phyloP scores from a whole-genome alignment of 768 basidiomycete species.

The Russula sp. region DNA sequence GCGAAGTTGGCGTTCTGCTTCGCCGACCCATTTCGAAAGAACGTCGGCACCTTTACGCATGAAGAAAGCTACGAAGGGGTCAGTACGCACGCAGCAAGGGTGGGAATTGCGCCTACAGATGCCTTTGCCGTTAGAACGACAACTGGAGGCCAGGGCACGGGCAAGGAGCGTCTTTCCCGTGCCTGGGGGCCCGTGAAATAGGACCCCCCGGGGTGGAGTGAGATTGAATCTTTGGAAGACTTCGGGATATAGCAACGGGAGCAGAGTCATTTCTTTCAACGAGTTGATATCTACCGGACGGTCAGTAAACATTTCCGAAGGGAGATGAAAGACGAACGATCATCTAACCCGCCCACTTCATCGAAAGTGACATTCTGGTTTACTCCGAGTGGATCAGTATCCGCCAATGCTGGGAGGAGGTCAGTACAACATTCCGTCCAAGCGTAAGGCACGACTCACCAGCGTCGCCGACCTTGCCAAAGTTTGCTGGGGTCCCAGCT shows the following conservation, averaged over 20 bases:
- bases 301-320: constrained; percentile 7
- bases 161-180: constrained; percentile 96
- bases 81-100: not conserved
- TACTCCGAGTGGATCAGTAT: constrained; percentile 93
- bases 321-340: constrained; percentile 53
- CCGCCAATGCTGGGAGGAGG: constrained; percentile 65
- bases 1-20: constrained; percentile 93
- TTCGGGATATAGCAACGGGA: constrained; percentile 94
- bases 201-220: constrained; percentile 92
- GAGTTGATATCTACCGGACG: constrained; percentile 80
- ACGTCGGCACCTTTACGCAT: constrained; percentile 99
- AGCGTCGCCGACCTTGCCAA: constrained; percentile 81
- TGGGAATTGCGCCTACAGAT: constrained; percentile 61
- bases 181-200: constrained; percentile 99
- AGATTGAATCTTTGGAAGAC: constrained; percentile 92
- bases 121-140: constrained; percentile 78
- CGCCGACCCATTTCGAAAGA: constrained; percentile 98
- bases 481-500: constrained; percentile 78
- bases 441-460: constrained; percentile 42
- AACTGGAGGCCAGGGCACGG: constrained; percentile 89
- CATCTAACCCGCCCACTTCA: constrained; percentile 93
- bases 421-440: constrained; percentile 25
- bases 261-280: constrained; percentile 96
- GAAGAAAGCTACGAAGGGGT: constrained; percentile 73
- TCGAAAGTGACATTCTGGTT: constrained; percentile 94